phyloP scores from a whole-genome alignment of 2,329 filamentous ascomycete genomes.

The Furcasterigmium furcatum region DNA sequence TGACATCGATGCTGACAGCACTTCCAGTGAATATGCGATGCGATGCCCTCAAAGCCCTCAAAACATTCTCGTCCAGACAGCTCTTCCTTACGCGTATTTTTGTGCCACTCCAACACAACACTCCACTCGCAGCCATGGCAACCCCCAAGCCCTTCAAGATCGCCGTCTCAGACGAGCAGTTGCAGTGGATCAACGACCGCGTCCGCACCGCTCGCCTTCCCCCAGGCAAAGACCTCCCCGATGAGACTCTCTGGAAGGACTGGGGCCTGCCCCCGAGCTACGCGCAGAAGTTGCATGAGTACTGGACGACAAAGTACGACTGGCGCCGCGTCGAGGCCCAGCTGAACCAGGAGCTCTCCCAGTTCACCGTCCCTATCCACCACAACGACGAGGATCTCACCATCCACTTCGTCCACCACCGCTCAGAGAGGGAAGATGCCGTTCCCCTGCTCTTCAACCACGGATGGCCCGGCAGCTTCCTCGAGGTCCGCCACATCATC shows the following conservation, averaged over 20 bases:
- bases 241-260: not conserved
- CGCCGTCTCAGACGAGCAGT: not conserved
- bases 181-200: not conserved
- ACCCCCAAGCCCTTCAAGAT: not conserved
- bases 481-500: slow-evolving; percentile 36
- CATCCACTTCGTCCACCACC: slow-evolving; percentile 20
- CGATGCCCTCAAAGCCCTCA: no score
- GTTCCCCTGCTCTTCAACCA: slow-evolving; percentile 37
- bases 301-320: not conserved
- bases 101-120: no score
- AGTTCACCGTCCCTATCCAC: not conserved
- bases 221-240: not conserved
- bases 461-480: slow-evolving; percentile 41
- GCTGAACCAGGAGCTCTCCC: slow-evolving; percentile 6
- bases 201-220: not conserved
- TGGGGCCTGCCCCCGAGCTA: not conserved
- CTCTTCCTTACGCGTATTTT: no score
- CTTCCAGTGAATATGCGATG: no score
- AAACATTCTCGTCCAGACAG: no score
- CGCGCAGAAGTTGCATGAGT: not conserved
- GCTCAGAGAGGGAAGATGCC: slow-evolving; percentile 15
- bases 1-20: no score
- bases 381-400: slow-evolving; percentile 14
- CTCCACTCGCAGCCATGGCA: not conserved
- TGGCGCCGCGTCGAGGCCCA: slow-evolving; percentile 1